Evolutionary conservation across 805 yeast genomes (phyloP).

Genomic region (Metschnikowia orientalis): DNA sequence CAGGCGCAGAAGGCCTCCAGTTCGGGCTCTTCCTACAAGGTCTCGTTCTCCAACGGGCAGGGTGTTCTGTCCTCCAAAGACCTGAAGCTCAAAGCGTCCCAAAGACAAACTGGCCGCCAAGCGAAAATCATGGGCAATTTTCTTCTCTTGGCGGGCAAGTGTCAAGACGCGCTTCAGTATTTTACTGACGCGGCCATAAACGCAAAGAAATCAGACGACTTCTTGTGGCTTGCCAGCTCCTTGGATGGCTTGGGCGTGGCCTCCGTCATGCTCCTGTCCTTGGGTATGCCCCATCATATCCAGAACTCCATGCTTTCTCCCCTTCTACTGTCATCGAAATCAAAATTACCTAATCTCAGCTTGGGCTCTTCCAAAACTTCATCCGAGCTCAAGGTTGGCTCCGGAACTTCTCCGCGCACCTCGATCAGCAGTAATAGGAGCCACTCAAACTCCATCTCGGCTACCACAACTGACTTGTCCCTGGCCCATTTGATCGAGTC

Average conservation of each 20-base stretch:
- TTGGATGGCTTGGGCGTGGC: conserved; percentile 77
- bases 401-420: conserved; percentile 29
- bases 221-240: conserved; percentile 84
- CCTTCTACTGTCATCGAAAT: conserved; percentile 30
- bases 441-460: conserved; percentile 25
- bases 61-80: conserved; percentile 17
- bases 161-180: conserved; percentile 62
- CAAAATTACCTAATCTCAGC: conserved; percentile 20
- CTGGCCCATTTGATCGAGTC: conserved; percentile 30
- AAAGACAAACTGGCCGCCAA: conserved; percentile 65
- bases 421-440: conserved; percentile 28
- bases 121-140: conserved; percentile 72
- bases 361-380: conserved; percentile 48
- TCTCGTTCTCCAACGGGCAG: conserved; percentile 22
- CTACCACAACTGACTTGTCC: conserved; percentile 22
- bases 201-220: conserved; percentile 62
- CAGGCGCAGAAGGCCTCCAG: conserved; percentile 41
- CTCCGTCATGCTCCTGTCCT: conserved; percentile 52
- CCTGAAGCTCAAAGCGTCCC: conserved; percentile 31
- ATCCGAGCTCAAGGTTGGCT: conserved; percentile 19
- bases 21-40: conserved; percentile 38
- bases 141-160: conserved; percentile 74
- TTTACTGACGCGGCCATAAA: conserved; percentile 68
- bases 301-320: conserved; percentile 35
- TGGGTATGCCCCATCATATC: conserved; percentile 49